Evolutionary conservation across 2,329 filamentous ascomycete genomes (phyloP).

Genomic region (Aspergillus spinulosporus): DNA sequence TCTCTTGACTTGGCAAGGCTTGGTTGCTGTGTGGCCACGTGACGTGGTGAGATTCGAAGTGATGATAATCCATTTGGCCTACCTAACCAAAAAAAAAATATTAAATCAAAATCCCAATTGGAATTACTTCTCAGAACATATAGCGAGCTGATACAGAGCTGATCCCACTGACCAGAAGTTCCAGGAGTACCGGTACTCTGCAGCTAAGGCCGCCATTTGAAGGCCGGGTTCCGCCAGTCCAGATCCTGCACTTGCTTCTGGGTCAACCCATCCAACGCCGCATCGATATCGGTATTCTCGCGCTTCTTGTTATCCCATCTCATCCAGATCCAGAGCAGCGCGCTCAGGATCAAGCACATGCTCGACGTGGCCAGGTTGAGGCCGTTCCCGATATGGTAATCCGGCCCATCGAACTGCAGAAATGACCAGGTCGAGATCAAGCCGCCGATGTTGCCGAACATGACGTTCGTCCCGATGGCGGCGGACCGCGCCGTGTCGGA

Average conservation of each 20-base stretch:
- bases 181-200: background rate
- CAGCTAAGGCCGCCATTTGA: conserved; percentile 16
- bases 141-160: too few relatives aligned
- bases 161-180: too few relatives aligned
- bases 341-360: conserved; percentile 49
- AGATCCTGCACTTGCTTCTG: conserved; percentile 58
- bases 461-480: conserved; percentile 67
- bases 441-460: conserved; percentile 73
- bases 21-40: background rate
- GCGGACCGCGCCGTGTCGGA: conserved; percentile 68
- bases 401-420: conserved; percentile 61
- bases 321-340: conserved; percentile 61
- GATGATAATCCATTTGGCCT: too few relatives aligned
- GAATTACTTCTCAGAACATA: too few relatives aligned
- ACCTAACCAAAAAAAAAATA: too few relatives aligned
- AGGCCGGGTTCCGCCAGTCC: conserved; percentile 65
- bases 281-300: conserved; percentile 56
- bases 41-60: too few relatives aligned
- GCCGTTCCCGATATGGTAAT: conserved; percentile 71
- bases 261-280: conserved; percentile 56
- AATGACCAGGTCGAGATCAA: conserved; percentile 67
- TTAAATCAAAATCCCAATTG: too few relatives aligned
- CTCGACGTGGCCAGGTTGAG: conserved; percentile 65
- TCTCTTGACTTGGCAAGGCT: background rate
- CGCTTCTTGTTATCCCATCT: conserved; percentile 61